Base-by-base conservation (phyloP, 2,329 filamentous ascomycete species). In the Volutella citrinella region DNA sequence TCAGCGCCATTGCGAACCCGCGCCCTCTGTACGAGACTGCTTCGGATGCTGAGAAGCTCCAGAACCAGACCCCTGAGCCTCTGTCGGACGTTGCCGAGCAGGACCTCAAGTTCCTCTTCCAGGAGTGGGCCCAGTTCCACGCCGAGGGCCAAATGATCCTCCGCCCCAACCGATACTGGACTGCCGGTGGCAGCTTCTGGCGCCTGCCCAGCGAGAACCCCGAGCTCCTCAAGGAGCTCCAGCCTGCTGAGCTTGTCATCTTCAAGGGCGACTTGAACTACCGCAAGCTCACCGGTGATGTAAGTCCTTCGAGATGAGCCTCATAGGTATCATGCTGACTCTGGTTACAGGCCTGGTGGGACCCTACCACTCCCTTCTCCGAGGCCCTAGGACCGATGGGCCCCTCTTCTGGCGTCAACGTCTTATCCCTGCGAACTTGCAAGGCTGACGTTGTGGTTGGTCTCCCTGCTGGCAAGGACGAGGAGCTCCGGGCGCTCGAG, bases 241-340 rank as follows among this genome's bases (percentile, higher is more conserved):
- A 89, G 68, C 66, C 79, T 42, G 87, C 85, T 46, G 87, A 95
- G 60, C 70, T 98, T 13, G 87, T 95, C 10, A 80, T 98, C 36
- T 97, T 97, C 72, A 98, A 98, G 70, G 93, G 93, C 4, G 93
- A 98, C 58, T 61, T 98, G 49, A 98, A 98, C 66, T 98, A 97
- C 63, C 75, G 93, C 42, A 98, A 98, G 63, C 63, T 98, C 47
- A 89, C 84, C 19, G 85, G 80, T 30, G 93, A 98, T 70, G 88
- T 91, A 66, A 69, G 83, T 41, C 15, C 18, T 9, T 18, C 22
- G 5, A 10, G 3, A 6, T 18, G 22, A 29, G 12, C 4, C 5
- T 10, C 10, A 19, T 8, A 21, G 3, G 4, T 10, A 16, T 15
- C n/a, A 24, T 23, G n/a, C 48, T 52, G 18, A 54, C 27, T 12